These are phyloP conservation scores for Kodamaea arcana DNA, from an alignment of 1,139 yeast genomes.

Conservation along the genomic window DNA sequence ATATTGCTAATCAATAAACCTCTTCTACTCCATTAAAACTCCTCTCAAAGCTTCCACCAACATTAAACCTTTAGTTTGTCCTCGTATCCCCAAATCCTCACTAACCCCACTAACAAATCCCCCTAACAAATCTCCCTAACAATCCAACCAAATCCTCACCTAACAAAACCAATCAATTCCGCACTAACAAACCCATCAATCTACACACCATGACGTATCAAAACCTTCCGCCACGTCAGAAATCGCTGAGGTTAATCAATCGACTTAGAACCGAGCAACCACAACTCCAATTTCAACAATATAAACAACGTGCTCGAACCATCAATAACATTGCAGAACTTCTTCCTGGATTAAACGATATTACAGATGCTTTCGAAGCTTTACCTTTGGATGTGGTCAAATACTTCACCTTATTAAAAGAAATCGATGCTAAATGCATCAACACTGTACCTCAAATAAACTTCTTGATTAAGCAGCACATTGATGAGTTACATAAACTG, in stretches of 20 bases:
- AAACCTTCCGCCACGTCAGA: conserved; percentile 45
- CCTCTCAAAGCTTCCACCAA: no score
- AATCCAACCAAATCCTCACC: no score
- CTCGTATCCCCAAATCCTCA: no score
- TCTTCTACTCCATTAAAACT: no score
- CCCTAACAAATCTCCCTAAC: no score
- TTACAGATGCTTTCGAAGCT: conserved; percentile 88
- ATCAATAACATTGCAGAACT: conserved; percentile 42
- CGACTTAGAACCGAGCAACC: conserved; percentile 25
- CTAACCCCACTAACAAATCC: no score
- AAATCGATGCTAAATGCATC: conserved; percentile 92
- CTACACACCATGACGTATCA: conserved; percentile 24
- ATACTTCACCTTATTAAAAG: conserved; percentile 83
- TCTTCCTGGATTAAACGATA: conserved; percentile 86
- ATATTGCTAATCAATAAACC: no score
- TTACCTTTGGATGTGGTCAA: conserved; percentile 80
- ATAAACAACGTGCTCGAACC: conserved; percentile 30
- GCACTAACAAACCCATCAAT: no score
- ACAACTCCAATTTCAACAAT: conserved; percentile 30
- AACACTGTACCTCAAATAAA: conserved; percentile 67
- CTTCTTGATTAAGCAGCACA: conserved; percentile 52
- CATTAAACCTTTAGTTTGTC: no score
- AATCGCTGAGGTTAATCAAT: conserved; percentile 44
- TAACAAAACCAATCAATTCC: no score
- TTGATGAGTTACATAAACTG: conserved; percentile 36